Conservation (phyloP, 1,139 yeast genomes). For the Petasospora rhodanensis region DNA sequence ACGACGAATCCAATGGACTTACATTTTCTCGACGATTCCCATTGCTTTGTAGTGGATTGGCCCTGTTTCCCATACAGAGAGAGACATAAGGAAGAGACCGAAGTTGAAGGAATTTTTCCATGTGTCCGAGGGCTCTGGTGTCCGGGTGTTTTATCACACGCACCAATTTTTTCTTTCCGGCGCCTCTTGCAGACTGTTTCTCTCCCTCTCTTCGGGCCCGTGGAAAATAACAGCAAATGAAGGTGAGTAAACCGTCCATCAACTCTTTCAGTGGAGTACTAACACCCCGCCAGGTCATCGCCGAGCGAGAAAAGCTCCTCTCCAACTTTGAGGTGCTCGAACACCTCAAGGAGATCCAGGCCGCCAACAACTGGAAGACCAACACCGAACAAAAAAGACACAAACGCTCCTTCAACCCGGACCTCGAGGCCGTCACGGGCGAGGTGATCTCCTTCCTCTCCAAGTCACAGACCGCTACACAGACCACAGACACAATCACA, state of each 20-base stretch:
- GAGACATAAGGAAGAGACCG: too few relatives aligned
- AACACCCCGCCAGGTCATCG: constrained; percentile 42
- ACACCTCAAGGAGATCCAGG: constrained; percentile 52
- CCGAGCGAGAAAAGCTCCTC: constrained; percentile 55
- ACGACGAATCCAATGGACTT: not conserved
- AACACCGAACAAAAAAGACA: constrained; percentile 26
- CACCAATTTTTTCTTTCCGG: too few relatives aligned
- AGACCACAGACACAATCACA: constrained; percentile 45
- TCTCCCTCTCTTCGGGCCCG: too few relatives aligned
- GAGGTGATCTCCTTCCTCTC: constrained; percentile 51
- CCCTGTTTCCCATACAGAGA: too few relatives aligned
- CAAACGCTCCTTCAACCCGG: constrained; percentile 33
- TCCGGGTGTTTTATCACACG: too few relatives aligned
- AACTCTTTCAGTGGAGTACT: too few relatives aligned
- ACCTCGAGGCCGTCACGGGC: constrained; percentile 64
- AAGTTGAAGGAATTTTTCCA: too few relatives aligned
- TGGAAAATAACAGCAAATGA: too few relatives aligned
- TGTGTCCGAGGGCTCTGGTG: too few relatives aligned
- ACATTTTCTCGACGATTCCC: constrained; percentile 21
- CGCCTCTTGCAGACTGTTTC: too few relatives aligned
- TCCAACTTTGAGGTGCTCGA: constrained; percentile 69
- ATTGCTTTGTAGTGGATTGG: constrained; percentile 4
- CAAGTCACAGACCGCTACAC: constrained; percentile 41
- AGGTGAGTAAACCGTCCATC: too few relatives aligned
- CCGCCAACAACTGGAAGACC: constrained; percentile 34